Evolutionary conservation across 768 basidiomycete genomes (phyloP), one percentile per base, ranked within the genome.

Genomic region (Tylopilus felleus): DNA sequence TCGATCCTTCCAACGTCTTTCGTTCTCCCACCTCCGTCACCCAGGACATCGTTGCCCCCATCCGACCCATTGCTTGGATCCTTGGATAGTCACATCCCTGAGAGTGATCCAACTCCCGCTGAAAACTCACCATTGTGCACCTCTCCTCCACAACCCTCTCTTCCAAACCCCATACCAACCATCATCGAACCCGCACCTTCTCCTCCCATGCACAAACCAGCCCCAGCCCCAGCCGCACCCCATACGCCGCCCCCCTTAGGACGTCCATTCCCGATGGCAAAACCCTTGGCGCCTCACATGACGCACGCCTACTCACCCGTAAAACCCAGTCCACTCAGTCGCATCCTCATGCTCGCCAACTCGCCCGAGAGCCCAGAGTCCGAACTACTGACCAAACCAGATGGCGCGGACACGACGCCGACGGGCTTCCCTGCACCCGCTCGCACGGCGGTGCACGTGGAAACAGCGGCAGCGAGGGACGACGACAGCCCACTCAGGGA

Each of bases 221-320:
- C 28, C 29, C 36, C 35, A 16, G 44, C 52, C 14, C 25, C 27
- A 35, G 33, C 33, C 33, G 13, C 33, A 14, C 60, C 62, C 16
- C 61, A 36, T 12, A 72, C 70, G 1, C 67, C 68, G 13, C 51
- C 53, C 4, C 49, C 61, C n/a, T n/a, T 14, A 16, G 73, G 70
- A 25, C 75, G 68, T n/a, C 75, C 80, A 2, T 89, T 86, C 71
- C 86, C 86, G 0, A 72, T 85, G 42, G 86, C 87, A 2, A 90
- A 88, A 62, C 87, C 89, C 12, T 73, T 85, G 46, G 84, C 81
- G 2, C 71, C 76, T 50, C 82, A 78, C 51, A 88, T 89, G 84
- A 76, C 80, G 5, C 90, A 93, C 58, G 88, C 89, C 0, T 93
- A 92, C 58, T 91, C 90, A 0, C 90, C 90, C 27, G 84, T 75